Conservation (phyloP, 192 early-diverging fungal genomes). For the Pecoramyces ruminantium region DNA sequence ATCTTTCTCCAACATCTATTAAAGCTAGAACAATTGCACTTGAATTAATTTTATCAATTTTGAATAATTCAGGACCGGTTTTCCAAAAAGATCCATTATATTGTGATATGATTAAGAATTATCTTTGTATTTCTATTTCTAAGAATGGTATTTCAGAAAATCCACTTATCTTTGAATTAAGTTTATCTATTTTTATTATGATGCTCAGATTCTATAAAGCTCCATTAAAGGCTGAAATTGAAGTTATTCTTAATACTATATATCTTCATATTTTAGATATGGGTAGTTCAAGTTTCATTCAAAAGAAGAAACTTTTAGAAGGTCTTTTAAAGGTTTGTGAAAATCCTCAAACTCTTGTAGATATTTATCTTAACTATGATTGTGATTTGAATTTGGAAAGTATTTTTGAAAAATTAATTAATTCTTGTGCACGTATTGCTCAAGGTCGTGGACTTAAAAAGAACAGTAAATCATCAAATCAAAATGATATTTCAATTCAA, state of each 20-base stretch:
- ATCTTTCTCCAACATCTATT: slow-evolving; percentile 13
- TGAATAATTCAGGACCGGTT: slow-evolving; percentile 26
- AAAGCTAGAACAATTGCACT: slow-evolving; percentile 23
- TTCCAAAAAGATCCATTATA: slow-evolving; percentile 25
- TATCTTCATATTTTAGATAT: slow-evolving; percentile 46
- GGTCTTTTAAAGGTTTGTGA: slow-evolving; percentile 30
- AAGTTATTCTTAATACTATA: slow-evolving; percentile 34
- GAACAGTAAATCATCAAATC: background rate
- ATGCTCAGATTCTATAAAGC: slow-evolving; percentile 24
- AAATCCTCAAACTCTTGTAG: slow-evolving; percentile 32
- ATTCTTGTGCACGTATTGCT: slow-evolving; percentile 17
- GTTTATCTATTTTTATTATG: slow-evolving; percentile 32
- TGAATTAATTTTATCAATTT: slow-evolving; percentile 33
- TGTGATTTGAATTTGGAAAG: slow-evolving; percentile 27
- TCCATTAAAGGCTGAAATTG: slow-evolving; percentile 32
- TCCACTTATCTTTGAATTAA: slow-evolving; percentile 36
- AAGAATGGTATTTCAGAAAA: slow-evolving; percentile 34
- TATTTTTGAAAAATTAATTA: slow-evolving; percentile 30
- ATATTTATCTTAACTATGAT: slow-evolving; percentile 46
- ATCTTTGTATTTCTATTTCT: slow-evolving; percentile 25
- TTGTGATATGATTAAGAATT: slow-evolving; percentile 14
- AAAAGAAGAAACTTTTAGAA: slow-evolving; percentile 33
- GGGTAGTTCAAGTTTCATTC: slow-evolving; percentile 32
- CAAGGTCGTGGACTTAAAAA: slow-evolving; percentile 12
- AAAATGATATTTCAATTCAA: background rate